These are phyloP conservation scores for Akanthomyces uredinophilus DNA, from an alignment of 2,329 filamentous ascomycete species.

Conservation along the genomic window DNA sequence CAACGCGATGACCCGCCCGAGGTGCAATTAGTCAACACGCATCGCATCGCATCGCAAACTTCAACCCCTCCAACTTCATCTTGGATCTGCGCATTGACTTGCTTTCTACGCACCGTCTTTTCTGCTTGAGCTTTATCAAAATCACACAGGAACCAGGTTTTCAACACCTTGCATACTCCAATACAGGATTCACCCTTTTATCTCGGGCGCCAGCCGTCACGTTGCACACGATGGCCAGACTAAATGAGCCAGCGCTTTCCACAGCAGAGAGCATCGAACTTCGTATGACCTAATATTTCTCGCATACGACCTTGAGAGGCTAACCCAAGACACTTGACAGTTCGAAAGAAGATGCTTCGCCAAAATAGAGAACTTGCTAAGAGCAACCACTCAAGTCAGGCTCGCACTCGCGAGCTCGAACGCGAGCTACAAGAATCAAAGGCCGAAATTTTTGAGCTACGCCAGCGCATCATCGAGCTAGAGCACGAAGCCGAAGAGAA, in stretches of 20 bases:
- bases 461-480: conserved; percentile 63
- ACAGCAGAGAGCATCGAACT: conserved; percentile 62
- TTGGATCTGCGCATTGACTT: neutral
- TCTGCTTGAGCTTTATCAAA: neutral
- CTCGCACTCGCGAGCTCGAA: conserved; percentile 72
- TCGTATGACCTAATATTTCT: conserved; percentile 45
- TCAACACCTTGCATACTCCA: neutral
- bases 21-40: conserved; percentile 8
- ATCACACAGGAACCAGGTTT: neutral
- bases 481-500: conserved; percentile 63
- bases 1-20: conserved; percentile 4
- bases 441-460: conserved; percentile 70
- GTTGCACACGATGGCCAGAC: conserved; percentile 63
- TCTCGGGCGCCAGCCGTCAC: neutral
- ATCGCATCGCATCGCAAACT: neutral
- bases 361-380: conserved; percentile 82
- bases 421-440: conserved; percentile 69
- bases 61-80: neutral
- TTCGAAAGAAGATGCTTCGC: conserved; percentile 72
- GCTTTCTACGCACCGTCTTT: neutral
- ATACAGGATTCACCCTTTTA: neutral
- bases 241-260: conserved; percentile 68
- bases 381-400: conserved; percentile 70
- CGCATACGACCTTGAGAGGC: neutral
- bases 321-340: conserved; percentile 38